These are phyloP conservation scores for Leccinum subtestaceum DNA, from an alignment of 768 basidiomycete genomes.

Conservation along the genomic window DNA sequence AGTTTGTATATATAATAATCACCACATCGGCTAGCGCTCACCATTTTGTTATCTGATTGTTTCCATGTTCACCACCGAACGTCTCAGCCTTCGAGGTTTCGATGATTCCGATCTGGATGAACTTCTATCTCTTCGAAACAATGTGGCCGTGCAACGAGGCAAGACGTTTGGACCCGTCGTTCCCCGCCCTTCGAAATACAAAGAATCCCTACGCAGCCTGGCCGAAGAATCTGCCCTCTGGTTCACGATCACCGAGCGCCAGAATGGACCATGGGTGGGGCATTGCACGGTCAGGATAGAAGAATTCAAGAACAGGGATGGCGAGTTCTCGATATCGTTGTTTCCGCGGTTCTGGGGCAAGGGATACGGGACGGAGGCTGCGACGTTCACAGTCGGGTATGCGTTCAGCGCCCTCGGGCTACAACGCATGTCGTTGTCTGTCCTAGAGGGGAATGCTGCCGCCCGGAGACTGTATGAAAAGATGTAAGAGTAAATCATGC, in stretches of 20 bases:
- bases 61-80: slow-evolving; percentile 27
- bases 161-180: slow-evolving; percentile 20
- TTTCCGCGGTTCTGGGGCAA: slow-evolving; percentile 28
- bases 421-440: slow-evolving; percentile 36
- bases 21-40: no score
- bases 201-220: slow-evolving; percentile 9
- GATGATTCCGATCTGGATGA: slow-evolving; percentile 17
- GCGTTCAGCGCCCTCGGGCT: slow-evolving; percentile 35
- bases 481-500: slow-evolving; percentile 27
- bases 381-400: slow-evolving; percentile 35
- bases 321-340: slow-evolving; percentile 24
- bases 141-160: slow-evolving; percentile 20
- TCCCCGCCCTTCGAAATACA: slow-evolving; percentile 16
- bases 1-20: not conserved
- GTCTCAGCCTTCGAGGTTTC: slow-evolving; percentile 24
- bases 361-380: slow-evolving; percentile 36
- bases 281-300: slow-evolving; percentile 17
- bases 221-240: slow-evolving; percentile 18
- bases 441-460: slow-evolving; percentile 34
- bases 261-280: slow-evolving; percentile 22
- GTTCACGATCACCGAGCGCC: slow-evolving; percentile 18
- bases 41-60: not conserved
- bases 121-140: slow-evolving; percentile 24
- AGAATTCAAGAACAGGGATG: slow-evolving; percentile 26
- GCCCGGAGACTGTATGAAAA: slow-evolving; percentile 21